phyloP scores from a whole-genome alignment of 202 grass and related monocot genomes.

The Carex sylvatica region DNA sequence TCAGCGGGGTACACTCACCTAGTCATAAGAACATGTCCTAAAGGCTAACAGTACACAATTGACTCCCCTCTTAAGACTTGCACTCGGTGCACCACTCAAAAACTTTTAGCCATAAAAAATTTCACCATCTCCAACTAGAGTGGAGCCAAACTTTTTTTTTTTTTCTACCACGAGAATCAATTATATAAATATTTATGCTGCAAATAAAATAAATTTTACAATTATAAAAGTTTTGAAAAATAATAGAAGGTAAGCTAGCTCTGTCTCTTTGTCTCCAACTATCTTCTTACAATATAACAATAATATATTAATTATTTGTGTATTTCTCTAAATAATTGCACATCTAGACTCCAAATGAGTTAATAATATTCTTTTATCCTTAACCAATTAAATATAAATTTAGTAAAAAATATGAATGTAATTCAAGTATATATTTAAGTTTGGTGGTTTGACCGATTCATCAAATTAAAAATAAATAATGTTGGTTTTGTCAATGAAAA shows the following conservation, averaged over 20 bases:
- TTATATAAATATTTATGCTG: too few relatives aligned
- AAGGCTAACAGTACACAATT: background rate
- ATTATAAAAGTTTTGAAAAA: too few relatives aligned
- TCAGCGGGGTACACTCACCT: slow-evolving; percentile 20
- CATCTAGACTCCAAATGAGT: background rate
- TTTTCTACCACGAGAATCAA: too few relatives aligned
- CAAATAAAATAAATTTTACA: too few relatives aligned
- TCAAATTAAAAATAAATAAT: background rate
- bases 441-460: background rate
- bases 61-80: background rate
- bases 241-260: too few relatives aligned
- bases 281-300: background rate
- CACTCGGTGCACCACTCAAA: background rate
- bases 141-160: too few relatives aligned
- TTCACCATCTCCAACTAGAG: background rate
- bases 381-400: background rate
- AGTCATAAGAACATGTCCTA: background rate
- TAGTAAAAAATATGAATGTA: background rate
- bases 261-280: background rate
- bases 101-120: background rate
- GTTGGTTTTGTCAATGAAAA: background rate
- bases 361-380: background rate
- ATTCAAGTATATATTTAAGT: background rate
- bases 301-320: background rate
- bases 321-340: background rate